Conservation (phyloP, 1,139 yeast genomes). For the Scheffersomyces titani region DNA sequence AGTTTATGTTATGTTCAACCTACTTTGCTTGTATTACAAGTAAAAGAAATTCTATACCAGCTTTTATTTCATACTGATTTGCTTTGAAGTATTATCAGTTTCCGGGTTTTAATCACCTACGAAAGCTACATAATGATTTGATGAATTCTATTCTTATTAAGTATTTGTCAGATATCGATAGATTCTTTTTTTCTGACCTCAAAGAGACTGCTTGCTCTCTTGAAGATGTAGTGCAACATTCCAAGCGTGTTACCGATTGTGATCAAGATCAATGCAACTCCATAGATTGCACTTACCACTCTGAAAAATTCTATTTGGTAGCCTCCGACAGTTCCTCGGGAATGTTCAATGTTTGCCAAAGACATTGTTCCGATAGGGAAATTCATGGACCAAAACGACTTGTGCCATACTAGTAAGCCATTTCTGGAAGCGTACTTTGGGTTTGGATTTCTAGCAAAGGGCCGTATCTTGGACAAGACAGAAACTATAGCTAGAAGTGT, state of each 20-base stretch:
- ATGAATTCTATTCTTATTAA: neutral
- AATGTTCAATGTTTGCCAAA: constrained; percentile 56
- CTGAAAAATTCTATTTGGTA: constrained; percentile 54
- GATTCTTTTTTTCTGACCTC: neutral
- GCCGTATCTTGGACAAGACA: constrained; percentile 18
- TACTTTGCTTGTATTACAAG: too few relatives aligned
- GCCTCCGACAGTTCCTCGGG: constrained; percentile 27
- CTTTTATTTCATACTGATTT: neutral
- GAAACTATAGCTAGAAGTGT: constrained; percentile 20
- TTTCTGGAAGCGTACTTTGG: constrained; percentile 11
- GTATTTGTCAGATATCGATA: neutral
- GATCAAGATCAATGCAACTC: constrained; percentile 39
- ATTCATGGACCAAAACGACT: constrained; percentile 83
- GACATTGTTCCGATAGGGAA: constrained; percentile 90
- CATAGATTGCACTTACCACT: constrained; percentile 64
- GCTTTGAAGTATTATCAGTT: neutral
- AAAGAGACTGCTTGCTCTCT: neutral
- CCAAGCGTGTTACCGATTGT: constrained; percentile 38
- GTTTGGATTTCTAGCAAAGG: constrained; percentile 20
- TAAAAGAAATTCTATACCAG: too few relatives aligned
- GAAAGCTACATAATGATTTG: neutral
- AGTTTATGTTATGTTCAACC: too few relatives aligned
- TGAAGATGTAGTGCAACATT: constrained; percentile 14
- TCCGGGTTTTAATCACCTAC: neutral
- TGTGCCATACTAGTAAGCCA: constrained; percentile 48